These are phyloP conservation scores for Vigna hirtella DNA, from an alignment of 306 rosid genomes.

Conservation along the genomic window DNA sequence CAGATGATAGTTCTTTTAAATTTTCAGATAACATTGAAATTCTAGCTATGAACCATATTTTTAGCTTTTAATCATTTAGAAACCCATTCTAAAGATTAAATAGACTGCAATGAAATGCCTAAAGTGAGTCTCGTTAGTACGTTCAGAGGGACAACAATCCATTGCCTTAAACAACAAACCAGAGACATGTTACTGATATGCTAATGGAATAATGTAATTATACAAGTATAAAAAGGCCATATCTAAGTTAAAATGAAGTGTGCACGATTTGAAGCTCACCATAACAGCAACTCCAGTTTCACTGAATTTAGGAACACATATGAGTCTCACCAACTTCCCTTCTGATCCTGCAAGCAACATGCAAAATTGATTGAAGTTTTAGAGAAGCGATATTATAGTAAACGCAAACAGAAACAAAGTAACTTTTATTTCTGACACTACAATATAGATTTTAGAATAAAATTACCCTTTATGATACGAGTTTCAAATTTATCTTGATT, in stretches of 20 bases:
- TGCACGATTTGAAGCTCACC: conserved; percentile 58
- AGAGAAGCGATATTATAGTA: conserved; percentile 24
- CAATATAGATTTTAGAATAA: conserved; percentile 35
- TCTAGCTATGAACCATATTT: conserved; percentile 6
- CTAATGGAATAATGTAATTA: not conserved
- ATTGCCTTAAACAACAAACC: not conserved
- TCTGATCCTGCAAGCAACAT: conserved; percentile 70
- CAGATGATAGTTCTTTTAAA: not conserved
- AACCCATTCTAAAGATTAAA: not conserved
- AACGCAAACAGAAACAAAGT: conserved; percentile 31
- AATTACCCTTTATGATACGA: conserved; percentile 73
- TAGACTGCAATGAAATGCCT: conserved; percentile 19
- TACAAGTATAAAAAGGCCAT: not conserved
- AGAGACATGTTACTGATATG: conserved; percentile 3
- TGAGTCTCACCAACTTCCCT: conserved; percentile 88
- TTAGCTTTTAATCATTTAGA: conserved; percentile 16
- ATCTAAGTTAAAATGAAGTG: not conserved
- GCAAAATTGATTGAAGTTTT: conserved; percentile 24
- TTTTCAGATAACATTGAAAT: conserved; percentile 8
- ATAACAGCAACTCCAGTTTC: conserved; percentile 85
- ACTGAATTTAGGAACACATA: conserved; percentile 81
- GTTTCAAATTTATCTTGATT: conserved; percentile 84
- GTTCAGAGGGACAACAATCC: not conserved
- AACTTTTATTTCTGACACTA: not conserved
- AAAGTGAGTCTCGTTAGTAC: conserved; percentile 20